Evolutionary conservation across 2,329 filamentous ascomycete species (phyloP), one percentile per base, ranked within the genome.

Genomic region (Eurotiales sp.): DNA sequence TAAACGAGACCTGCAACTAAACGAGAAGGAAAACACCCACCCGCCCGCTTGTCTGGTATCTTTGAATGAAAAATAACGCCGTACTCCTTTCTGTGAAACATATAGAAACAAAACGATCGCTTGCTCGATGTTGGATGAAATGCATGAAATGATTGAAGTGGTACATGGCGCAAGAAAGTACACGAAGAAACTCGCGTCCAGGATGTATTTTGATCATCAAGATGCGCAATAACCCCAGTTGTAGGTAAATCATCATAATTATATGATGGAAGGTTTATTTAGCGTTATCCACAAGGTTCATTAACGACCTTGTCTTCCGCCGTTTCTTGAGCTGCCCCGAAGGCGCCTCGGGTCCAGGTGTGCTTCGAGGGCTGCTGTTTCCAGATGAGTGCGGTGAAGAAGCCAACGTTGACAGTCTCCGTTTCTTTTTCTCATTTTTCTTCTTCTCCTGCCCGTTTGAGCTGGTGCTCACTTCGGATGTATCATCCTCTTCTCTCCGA

Each of bases 341-440:
- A n/a, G 5, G 34, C n/a, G 3, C n/a, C 8, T 19, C 40, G 8
- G 12, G 6, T 10, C 3, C 40, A 25, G 40, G 40, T 11, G 21
- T 42, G 11, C 23, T 27, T 25, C 11, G 40, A 12, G 40, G 21
- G 3, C 12, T 42, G 40, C 40, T 27, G 40, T 11, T 42, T 3
- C 3, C 11, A 3, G 47, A 43, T 2, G 19, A 25, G 8, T 21
- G 34, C 4, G n/a, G 42, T 15, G 25, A 12, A 25, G 47, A 15
- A 19, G 15, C 19, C 10, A 32, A 41, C 2, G 42, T 43, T 1
- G 47, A 27, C 10, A 43, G 25, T 14, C 37, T 50, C 23, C 47
- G 39, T 44, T 19, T 51, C 17, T 44, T 54, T 43, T n/a, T n/a
- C n/a, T n/a, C n/a, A n/a, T n/a, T n/a, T n/a, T 7, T 56, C 47